Evolutionary conservation across 2,329 filamentous ascomycete genomes (phyloP), one percentile per base, ranked within the genome.

Genomic region (Magnaporthiopsis poae): DNA sequence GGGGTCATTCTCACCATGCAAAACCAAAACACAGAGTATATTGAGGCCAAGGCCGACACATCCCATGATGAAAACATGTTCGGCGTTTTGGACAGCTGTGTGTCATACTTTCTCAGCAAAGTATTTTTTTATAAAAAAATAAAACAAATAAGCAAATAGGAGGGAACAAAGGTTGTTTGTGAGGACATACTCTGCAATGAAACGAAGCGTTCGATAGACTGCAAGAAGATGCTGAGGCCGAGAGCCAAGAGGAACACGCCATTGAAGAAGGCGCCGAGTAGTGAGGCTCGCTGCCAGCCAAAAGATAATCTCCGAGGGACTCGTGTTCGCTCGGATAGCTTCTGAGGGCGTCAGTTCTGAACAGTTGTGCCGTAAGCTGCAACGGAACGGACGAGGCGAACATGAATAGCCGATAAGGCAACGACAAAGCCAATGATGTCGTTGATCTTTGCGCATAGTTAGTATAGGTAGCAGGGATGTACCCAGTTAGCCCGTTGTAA

Each of bases 191-290:
- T 76, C 68, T 84, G 74, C 3, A 88, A 73, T 3, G 81, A 77
- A 27, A 88, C 80, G 71, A 91, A 91, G 52, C 89, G 80, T 75
- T 92, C 88, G 64, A 92, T 81, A 0, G 89, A 87, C 72, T 92
- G 90, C 2, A 92, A 77, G 46, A 89, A 82, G 64, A 92, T 90
- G 74, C 88, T 91, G 52, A 92, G 75, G 0, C 88, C 88, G 2
- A 93, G 78, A 0, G 88, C 89, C 21, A 92, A 75, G 1, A 93
- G 81, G 67, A 93, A 90, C 1, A 88, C 86, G 18, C 90, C 90
- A 71, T 93, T 93, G 81, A 92, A 93, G 75, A 93, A 93, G 29
- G 89, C 88, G 5, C 90, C 90, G 0, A 93, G 79, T 0, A 92
- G 75, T n/a, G 85, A 84, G 21, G 89, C 88, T 39, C 90, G 83